These are phyloP conservation scores for Sanghuangporus weigelae DNA, from an alignment of 1,284 basidiomycete genomes.

Conservation along the genomic window DNA sequence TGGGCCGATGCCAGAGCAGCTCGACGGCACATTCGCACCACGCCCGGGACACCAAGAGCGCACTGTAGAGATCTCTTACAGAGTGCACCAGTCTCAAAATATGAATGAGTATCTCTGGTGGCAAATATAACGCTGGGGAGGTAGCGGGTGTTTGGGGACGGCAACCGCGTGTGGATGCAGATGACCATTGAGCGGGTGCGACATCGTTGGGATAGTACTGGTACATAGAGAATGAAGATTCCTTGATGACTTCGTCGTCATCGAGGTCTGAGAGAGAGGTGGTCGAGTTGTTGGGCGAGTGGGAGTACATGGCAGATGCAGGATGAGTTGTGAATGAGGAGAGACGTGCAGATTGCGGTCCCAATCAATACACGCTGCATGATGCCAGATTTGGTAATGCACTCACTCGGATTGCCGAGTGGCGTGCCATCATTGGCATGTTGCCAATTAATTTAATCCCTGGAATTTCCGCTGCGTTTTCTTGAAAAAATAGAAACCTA, in stretches of 20 bases:
- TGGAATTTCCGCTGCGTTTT: too few relatives aligned
- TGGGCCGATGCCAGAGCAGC: constrained; percentile 92
- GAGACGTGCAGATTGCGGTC: not conserved
- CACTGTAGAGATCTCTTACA: constrained; percentile 67
- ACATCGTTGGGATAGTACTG: constrained; percentile 29
- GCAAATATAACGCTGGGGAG: constrained; percentile 58
- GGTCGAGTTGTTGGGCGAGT: constrained; percentile 31
- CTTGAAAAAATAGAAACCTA: too few relatives aligned
- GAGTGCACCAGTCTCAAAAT: constrained; percentile 83
- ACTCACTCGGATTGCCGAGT: not conserved
- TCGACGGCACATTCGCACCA: constrained; percentile 98
- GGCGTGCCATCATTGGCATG: not conserved
- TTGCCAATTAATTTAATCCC: too few relatives aligned
- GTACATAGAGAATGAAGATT: constrained; percentile 41
- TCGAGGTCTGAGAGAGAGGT: constrained; percentile 31
- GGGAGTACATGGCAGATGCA: constrained; percentile 8
- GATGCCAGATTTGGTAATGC: not conserved
- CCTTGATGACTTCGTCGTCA: constrained; percentile 54
- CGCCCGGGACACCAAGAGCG: constrained; percentile 79
- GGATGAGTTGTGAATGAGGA: constrained; percentile 9
- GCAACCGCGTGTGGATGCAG: not conserved
- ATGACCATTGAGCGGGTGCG: constrained; percentile 16
- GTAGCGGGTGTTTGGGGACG: constrained; percentile 19
- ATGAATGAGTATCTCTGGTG: constrained; percentile 91
- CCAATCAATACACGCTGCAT: not conserved